Base-by-base conservation (phyloP, 768 basidiomycete species). In the Hericium coralloides region DNA sequence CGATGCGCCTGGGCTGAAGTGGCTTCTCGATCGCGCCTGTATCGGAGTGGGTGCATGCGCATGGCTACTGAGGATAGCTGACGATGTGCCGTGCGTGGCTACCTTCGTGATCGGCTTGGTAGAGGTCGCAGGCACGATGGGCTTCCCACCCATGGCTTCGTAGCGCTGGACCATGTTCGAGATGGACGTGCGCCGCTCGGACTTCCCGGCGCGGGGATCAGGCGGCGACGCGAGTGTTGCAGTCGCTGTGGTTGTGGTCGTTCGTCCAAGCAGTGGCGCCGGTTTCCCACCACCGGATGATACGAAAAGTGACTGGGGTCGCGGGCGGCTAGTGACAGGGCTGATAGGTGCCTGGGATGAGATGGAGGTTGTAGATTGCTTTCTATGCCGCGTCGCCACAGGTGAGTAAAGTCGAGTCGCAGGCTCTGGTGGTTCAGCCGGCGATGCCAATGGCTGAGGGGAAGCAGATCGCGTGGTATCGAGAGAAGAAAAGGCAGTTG, bases 101-200 rank as follows among this genome's bases (percentile, higher is more conserved):
- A 55, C 55, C 25, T 49, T 47, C 5, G 55, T 38, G 18, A 55
- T 14, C 47, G 55, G 55, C 55, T 55, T 55, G 45, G 55, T 26
- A 15, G 38, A 25, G 15, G 50, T 8, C 48, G 18, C 51, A 36
- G 43, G 49, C 43, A 20, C 55, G 60, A 26, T 39, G 18, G 43
- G 38, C 26, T 31, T 50, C 23, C 57, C 61, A 43, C 76, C 78
- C 55, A 92, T 82, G 7, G 83, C 80, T 68, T 93, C 91, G 67
- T 84, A 93, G 48, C 76, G 80, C 62, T 89, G 87, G 23, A 92
- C 91, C 82, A 92, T 91, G 65, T 92, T 83, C 41, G 89, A 83
- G 63, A 92, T 92, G 0, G 91, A 92, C 4, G 84, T 86, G 53
- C 89, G 77, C 18, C 90, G 79, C 8, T 67, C 64, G 6, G 68